phyloP scores from a whole-genome alignment of 2,329 filamentous ascomycete species.

The Fusarium praegraminearum region DNA sequence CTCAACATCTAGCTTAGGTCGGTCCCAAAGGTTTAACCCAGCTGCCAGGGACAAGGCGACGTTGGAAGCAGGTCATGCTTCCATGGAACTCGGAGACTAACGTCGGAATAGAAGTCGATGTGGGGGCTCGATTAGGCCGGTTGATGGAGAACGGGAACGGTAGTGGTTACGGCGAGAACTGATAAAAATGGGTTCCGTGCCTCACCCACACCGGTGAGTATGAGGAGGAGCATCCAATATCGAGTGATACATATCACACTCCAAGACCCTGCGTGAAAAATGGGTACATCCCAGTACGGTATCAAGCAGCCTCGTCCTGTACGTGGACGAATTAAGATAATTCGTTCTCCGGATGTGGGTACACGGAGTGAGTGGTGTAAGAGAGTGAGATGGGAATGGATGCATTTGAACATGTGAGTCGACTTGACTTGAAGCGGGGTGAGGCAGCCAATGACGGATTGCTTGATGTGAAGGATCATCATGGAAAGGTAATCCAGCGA shows the following conservation, averaged over 20 bases:
- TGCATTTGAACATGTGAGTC: slow-evolving; percentile 28
- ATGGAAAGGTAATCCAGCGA: slow-evolving; percentile 17
- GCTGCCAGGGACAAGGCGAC: slow-evolving; percentile 37
- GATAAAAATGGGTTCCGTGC: slow-evolving; percentile 26
- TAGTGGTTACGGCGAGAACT: slow-evolving; percentile 13
- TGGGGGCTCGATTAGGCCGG: slow-evolving; percentile 34
- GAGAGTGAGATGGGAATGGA: slow-evolving; percentile 26
- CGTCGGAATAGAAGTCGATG: slow-evolving; percentile 3
- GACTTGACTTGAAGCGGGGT: slow-evolving; percentile 9
- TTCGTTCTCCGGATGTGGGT: slow-evolving; percentile 26
- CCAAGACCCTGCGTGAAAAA: slow-evolving; percentile 22
- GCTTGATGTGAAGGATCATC: slow-evolving; percentile 10
- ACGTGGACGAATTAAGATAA: slow-evolving; percentile 42
- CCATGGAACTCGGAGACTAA: slow-evolving; percentile 19
- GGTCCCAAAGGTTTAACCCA: slow-evolving; percentile 12
- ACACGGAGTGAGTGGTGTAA: slow-evolving; percentile 36
- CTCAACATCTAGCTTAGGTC: background rate
- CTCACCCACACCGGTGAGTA: slow-evolving; percentile 47
- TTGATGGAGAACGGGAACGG: slow-evolving; percentile 6
- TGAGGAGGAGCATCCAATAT: slow-evolving; percentile 13
- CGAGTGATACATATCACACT: slow-evolving; percentile 22
- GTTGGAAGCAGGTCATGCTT: slow-evolving; percentile 27
- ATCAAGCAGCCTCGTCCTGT: slow-evolving; percentile 28
- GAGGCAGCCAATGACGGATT: slow-evolving; percentile 29
- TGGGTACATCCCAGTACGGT: slow-evolving; percentile 30